These are phyloP conservation scores for Arctostaphylos glauca DNA, from an alignment of 148 eudicot species.

Conservation along the genomic window DNA sequence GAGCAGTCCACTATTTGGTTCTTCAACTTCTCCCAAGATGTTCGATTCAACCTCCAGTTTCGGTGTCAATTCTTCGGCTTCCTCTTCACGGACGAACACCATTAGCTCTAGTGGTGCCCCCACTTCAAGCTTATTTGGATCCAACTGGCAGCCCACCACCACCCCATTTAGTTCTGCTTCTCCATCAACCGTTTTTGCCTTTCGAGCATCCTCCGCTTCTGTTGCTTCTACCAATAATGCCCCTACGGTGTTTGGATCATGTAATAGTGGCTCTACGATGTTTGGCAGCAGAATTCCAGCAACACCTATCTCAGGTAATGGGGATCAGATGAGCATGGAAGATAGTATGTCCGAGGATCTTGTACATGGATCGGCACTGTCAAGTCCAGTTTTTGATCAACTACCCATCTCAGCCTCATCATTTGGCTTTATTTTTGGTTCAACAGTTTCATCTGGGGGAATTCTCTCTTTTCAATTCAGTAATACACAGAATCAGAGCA, in stretches of 20 bases:
- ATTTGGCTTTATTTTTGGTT: conserved; percentile 39
- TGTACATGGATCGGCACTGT: conserved; percentile 37
- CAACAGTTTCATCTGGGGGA: conserved; percentile 32
- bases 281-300: conserved; percentile 38
- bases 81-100: conserved; percentile 25
- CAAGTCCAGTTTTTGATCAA: conserved; percentile 53
- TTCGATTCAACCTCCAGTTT: conserved; percentile 25
- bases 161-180: conserved; percentile 26
- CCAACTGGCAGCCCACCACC: conserved; percentile 36
- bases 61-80: conserved; percentile 31
- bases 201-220: conserved; percentile 46
- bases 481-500: conserved; percentile 55
- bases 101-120: conserved; percentile 28
- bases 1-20: conserved; percentile 13
- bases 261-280: conserved; percentile 30
- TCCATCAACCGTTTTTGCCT: conserved; percentile 32
- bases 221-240: conserved; percentile 29
- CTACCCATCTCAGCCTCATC: conserved; percentile 34
- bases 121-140: conserved; percentile 34
- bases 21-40: conserved; percentile 23
- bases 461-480: conserved; percentile 58
- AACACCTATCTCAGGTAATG: conserved; percentile 32
- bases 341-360: conserved; percentile 95
- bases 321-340: conserved; percentile 68
- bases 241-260: conserved; percentile 34